These are phyloP conservation scores for Yarrowia yakushimensis DNA, from an alignment of 805 yeast genomes.

Conservation along the genomic window DNA sequence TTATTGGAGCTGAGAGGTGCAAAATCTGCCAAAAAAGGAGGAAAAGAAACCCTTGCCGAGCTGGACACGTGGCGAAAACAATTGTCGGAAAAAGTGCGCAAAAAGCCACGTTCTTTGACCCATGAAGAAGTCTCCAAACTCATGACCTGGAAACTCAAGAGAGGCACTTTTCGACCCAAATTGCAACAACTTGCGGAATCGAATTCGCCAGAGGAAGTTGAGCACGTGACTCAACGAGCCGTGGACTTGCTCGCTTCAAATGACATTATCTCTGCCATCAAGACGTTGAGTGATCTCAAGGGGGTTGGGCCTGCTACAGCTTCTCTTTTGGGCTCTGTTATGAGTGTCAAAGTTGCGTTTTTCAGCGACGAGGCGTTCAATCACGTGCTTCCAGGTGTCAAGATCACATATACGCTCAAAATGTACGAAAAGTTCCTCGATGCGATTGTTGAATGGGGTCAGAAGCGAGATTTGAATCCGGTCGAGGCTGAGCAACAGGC, in stretches of 20 bases:
- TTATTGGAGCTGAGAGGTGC: neutral
- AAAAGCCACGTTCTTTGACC: neutral
- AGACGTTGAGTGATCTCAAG: neutral
- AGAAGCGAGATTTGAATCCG: neutral
- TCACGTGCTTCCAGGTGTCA: neutral
- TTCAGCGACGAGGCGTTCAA: conserved; percentile 17
- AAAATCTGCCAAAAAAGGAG: conserved; percentile 6
- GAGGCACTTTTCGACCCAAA: conserved; percentile 13
- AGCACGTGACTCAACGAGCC: neutral
- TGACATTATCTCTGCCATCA: neutral
- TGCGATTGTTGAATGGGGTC: neutral
- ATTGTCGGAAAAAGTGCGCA: neutral
- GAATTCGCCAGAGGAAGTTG: neutral
- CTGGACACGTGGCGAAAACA: neutral
- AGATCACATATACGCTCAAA: neutral
- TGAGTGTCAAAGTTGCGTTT: neutral
- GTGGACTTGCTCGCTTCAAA: neutral
- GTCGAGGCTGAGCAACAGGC: conserved; percentile 11
- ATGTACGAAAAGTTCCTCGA: neutral
- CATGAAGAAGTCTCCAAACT: neutral
- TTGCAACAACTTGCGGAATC: conserved; percentile 13
- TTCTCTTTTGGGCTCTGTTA: neutral
- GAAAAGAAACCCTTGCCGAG: conserved; percentile 8
- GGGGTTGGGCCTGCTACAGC: conserved; percentile 22
- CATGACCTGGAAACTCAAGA: conserved; percentile 19